phyloP scores from a whole-genome alignment of 2,329 filamentous ascomycete genomes.

The Simplicillium aogashimaense region DNA sequence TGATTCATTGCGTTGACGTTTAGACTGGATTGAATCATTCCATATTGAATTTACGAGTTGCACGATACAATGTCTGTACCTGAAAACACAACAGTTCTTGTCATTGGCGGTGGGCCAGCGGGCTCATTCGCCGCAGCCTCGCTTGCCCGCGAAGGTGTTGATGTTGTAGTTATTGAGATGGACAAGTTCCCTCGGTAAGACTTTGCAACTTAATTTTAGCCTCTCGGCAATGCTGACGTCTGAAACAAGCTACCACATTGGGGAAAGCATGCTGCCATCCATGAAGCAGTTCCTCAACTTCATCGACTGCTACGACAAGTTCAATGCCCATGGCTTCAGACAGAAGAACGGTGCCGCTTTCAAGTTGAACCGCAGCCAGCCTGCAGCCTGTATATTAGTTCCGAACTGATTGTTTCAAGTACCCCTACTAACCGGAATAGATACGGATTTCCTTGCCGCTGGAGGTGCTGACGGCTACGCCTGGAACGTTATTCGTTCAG shows the following conservation, averaged over 20 bases:
- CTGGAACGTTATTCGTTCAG: conserved; percentile 37
- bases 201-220: no score
- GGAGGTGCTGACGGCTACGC: conserved; percentile 26
- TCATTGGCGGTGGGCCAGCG: conserved; percentile 33
- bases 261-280: conserved; percentile 25
- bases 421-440: conserved; percentile 11
- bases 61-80: conserved; percentile 9
- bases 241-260: conserved; percentile 29
- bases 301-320: conserved; percentile 29
- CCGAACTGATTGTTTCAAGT: background rate
- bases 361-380: no score
- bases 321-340: conserved; percentile 27
- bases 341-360: no score
- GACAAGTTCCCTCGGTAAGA: conserved; percentile 32
- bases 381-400: background rate
- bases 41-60: background rate
- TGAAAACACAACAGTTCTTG: conserved; percentile 22
- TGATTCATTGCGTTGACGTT: no score
- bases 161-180: conserved; percentile 31
- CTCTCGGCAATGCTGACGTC: no score
- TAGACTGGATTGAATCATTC: no score
- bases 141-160: conserved; percentile 33
- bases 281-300: conserved; percentile 32
- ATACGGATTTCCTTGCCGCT: conserved; percentile 30
- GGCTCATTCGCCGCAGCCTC: conserved; percentile 32